Evolutionary conservation across 2,329 filamentous ascomycete genomes (phyloP).

Genomic region (Mollisiaceae sp.): DNA sequence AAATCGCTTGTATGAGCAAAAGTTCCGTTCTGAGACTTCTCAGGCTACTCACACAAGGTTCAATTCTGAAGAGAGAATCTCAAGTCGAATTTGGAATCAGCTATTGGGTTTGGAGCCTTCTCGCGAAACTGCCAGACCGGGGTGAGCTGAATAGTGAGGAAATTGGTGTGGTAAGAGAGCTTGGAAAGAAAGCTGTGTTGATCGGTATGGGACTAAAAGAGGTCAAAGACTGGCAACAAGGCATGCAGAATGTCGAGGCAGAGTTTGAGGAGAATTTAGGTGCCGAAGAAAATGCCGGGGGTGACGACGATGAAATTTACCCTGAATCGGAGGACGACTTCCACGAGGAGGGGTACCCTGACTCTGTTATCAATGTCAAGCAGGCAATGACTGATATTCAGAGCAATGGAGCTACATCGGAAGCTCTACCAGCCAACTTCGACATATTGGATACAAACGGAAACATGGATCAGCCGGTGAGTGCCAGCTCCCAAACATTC

Average conservation of each 20-base stretch:
- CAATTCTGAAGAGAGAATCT: slow-evolving; percentile 60
- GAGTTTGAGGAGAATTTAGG: slow-evolving; percentile 46
- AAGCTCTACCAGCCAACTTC: neutral
- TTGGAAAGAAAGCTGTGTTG: slow-evolving; percentile 77
- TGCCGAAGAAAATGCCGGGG: slow-evolving; percentile 41
- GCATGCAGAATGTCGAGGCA: slow-evolving; percentile 53
- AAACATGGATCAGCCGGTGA: slow-evolving; percentile 7
- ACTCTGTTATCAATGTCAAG: slow-evolving; percentile 25
- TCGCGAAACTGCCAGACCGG: slow-evolving; percentile 75
- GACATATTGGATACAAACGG: slow-evolving; percentile 18
- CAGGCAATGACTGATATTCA: slow-evolving; percentile 19
- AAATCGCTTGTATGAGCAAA: slow-evolving; percentile 69
- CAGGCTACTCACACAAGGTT: slow-evolving; percentile 66
- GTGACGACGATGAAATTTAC: slow-evolving; percentile 31
- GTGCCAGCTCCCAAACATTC: slow-evolving; percentile 6
- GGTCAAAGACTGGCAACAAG: slow-evolving; percentile 46
- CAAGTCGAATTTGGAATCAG: slow-evolving; percentile 70
- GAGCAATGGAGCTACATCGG: neutral
- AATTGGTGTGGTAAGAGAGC: slow-evolving; percentile 75
- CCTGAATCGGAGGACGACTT: slow-evolving; percentile 31
- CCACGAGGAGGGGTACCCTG: slow-evolving; percentile 29
- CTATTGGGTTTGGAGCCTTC: slow-evolving; percentile 83
- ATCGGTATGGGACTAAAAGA: slow-evolving; percentile 45
- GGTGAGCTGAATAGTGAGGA: slow-evolving; percentile 79
- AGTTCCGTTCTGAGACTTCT: slow-evolving; percentile 70